Percentiles rank a stretch among this genome's conserved stretches.
Evolutionary conservation across 1,139 yeast species (phyloP).

Genomic region (Pichia sp.): DNA sequence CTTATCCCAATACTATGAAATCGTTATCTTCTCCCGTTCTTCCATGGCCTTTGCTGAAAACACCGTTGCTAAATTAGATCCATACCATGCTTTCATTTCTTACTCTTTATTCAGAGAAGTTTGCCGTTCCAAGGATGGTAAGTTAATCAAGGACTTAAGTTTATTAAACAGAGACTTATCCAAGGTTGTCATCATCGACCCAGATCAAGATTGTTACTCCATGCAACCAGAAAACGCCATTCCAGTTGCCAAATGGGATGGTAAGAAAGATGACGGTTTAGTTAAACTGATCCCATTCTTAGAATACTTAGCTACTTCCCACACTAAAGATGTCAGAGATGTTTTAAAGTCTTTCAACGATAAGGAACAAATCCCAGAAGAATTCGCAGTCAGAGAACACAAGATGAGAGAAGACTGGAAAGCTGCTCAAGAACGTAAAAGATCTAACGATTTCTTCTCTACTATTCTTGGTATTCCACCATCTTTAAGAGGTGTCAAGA

Average conservation of each 20-base stretch:
- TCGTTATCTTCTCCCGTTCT: constrained; percentile 85
- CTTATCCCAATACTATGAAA: constrained; percentile 92
- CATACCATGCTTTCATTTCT: constrained; percentile 84
- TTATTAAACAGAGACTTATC: constrained; percentile 87
- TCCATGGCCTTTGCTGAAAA: constrained; percentile 85
- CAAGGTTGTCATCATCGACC: constrained; percentile 79
- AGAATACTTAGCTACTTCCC: constrained; percentile 94
- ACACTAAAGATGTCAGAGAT: constrained; percentile 87
- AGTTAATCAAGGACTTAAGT: constrained; percentile 79
- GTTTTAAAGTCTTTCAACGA: constrained; percentile 68
- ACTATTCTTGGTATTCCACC: constrained; percentile 60
- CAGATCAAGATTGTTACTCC: constrained; percentile 67
- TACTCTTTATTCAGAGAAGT: constrained; percentile 91
- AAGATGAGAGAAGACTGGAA: constrained; percentile 70
- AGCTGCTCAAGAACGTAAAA: constrained; percentile 49
- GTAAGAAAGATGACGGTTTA: constrained; percentile 75
- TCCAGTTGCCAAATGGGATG: constrained; percentile 82
- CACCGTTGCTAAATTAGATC: constrained; percentile 86
- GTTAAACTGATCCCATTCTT: constrained; percentile 85
- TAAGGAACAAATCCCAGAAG: constrained; percentile 68
- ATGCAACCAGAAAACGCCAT: constrained; percentile 94
- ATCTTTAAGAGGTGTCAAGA: constrained; percentile 49
- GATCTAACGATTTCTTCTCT: constrained; percentile 29
- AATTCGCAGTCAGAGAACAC: constrained; percentile 75
- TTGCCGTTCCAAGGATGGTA: constrained; percentile 87